A percentile compares a stretch with the other conserved stretches of the same genome.
Conservation (phyloP, 148 eudicot species). For the Talinum fruticosum region DNA sequence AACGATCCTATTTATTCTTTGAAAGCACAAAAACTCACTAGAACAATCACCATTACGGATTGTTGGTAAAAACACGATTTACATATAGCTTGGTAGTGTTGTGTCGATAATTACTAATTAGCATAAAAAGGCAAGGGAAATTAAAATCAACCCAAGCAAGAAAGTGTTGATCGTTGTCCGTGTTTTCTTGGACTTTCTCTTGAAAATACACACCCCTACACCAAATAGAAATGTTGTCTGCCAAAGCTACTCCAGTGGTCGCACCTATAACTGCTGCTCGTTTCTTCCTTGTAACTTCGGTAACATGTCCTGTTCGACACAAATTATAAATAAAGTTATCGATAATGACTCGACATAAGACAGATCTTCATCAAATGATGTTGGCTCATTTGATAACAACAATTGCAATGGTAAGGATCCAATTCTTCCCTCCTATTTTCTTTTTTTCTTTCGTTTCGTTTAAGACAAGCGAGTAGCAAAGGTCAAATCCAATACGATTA, state of each 20-base stretch:
- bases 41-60: neutral
- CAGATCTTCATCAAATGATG: neutral
- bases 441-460: neutral
- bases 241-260: conserved; percentile 15
- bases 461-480: neutral
- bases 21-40: neutral
- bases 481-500: neutral
- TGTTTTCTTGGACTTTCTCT: conserved; percentile 12
- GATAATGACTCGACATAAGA: neutral
- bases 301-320: conserved; percentile 20
- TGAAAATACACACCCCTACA: conserved; percentile 14
- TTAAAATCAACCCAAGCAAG: neutral
- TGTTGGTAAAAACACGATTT: neutral
- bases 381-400: neutral
- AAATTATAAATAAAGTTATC: conserved; percentile 11
- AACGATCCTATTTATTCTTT: no score
- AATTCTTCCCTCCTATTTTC: neutral
- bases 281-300: conserved; percentile 12
- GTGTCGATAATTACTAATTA: no score
- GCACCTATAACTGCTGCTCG: conserved; percentile 10
- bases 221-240: conserved; percentile 9
- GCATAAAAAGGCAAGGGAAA: neutral
- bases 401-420: neutral
- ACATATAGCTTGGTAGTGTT: neutral
- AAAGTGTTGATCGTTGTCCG: conserved; percentile 11